Evolutionary conservation across 371 early-diverging fungal species (phyloP).

Genomic region (Mucor sp.): DNA sequence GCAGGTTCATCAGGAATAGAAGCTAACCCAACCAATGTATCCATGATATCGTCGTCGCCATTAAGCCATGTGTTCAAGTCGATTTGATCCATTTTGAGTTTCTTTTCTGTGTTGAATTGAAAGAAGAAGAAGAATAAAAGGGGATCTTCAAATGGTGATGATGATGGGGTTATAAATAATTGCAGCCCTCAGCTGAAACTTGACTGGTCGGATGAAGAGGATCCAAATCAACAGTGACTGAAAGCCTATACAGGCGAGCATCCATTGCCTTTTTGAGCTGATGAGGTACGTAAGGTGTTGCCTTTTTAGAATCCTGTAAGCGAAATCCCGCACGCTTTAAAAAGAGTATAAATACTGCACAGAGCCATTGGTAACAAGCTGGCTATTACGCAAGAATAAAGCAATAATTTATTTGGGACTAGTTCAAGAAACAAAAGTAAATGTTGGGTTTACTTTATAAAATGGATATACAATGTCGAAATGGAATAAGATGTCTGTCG

Average conservation of each 20-base stretch:
- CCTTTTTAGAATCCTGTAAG: background rate
- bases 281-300: background rate
- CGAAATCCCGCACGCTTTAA: background rate
- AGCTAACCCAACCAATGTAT: constrained; percentile 6
- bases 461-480: background rate
- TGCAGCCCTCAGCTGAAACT: background rate
- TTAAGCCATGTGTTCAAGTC: constrained; percentile 10
- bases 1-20: background rate
- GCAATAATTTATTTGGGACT: background rate
- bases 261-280: background rate
- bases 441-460: background rate
- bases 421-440: background rate
- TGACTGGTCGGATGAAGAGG: background rate
- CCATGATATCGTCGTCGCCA: constrained; percentile 6
- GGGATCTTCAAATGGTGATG: no score
- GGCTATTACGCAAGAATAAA: background rate
- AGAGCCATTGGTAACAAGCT: background rate
- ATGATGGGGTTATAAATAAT: no score
- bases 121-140: background rate
- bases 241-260: background rate
- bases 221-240: background rate
- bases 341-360: background rate
- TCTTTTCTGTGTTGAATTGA: background rate
- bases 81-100: constrained; percentile 7
- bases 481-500: background rate